A percentile compares a stretch with the other conserved stretches of the same genome.
These are phyloP conservation scores for Paramecium pentaurelia DNA, from an alignment of 73 alveolate species.

Conservation along the genomic window DNA sequence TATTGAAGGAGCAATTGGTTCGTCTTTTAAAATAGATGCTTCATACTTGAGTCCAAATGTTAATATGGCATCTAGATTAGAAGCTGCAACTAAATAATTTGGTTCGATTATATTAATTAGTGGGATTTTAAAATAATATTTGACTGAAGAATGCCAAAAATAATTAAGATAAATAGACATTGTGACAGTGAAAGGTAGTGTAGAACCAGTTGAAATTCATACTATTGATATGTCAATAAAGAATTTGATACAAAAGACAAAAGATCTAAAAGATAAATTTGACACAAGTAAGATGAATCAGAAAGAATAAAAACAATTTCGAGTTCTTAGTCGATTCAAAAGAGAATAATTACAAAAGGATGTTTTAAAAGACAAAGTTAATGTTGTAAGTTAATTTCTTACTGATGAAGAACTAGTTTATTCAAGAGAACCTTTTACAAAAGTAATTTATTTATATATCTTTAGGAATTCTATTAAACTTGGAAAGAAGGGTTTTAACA, in stretches of 20 bases:
- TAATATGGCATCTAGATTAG: conserved; percentile 94
- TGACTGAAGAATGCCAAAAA: conserved; percentile 49
- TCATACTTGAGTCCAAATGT: conserved; percentile 93
- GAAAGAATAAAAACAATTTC: conserved; percentile 56
- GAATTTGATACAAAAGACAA: conserved; percentile 28
- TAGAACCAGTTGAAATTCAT: conserved; percentile 66
- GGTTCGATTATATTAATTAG: conserved; percentile 70
- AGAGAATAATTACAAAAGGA: conserved; percentile 42
- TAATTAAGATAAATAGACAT: conserved; percentile 69
- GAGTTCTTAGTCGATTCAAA: conserved; percentile 57
- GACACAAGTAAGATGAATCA: neutral
- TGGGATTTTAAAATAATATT: conserved; percentile 57
- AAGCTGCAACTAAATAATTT: conserved; percentile 93
- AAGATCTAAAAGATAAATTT: neutral
- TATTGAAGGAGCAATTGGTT: conserved; percentile 96
- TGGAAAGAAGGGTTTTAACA: conserved; percentile 78
- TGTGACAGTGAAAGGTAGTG: conserved; percentile 76
- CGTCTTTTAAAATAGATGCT: conserved; percentile 91
- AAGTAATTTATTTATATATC: neutral
- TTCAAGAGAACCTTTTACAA: conserved; percentile 72
- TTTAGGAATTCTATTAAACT: conserved; percentile 62
- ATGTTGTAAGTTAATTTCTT: conserved; percentile 58
- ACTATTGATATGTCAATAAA: conserved; percentile 53
- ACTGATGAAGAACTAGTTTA: conserved; percentile 76
- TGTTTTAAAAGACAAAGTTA: conserved; percentile 33